Conservation (phyloP, 2,329 filamentous ascomycete species). For the Colletotrichum euphorbiae region DNA sequence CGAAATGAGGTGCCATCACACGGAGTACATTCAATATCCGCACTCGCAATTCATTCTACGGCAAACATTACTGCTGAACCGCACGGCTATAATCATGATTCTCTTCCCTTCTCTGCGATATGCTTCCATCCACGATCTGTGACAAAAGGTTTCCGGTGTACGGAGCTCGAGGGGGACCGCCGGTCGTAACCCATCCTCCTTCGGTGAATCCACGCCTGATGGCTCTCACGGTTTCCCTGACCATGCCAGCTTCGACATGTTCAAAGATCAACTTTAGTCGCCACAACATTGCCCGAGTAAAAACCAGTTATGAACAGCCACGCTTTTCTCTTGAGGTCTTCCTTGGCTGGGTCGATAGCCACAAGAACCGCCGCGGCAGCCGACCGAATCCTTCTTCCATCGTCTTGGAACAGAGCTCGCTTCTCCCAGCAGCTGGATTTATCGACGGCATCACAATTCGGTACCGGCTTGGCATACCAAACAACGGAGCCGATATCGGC, state of each 20-base stretch:
- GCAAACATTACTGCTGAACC: no score
- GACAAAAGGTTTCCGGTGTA: no score
- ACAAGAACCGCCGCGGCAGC: constrained; percentile 65
- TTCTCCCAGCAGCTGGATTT: constrained; percentile 52
- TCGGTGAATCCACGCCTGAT: no score
- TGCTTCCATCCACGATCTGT: no score
- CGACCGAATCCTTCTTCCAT: constrained; percentile 61
- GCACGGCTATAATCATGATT: no score
- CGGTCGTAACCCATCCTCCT: no score
- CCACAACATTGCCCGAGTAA: constrained; percentile 59
- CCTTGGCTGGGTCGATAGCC: constrained; percentile 59
- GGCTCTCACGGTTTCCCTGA: no score
- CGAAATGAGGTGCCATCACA: no score
- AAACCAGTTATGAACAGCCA: constrained; percentile 71
- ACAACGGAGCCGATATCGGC: constrained; percentile 59
- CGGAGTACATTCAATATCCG: no score
- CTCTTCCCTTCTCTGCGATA: no score
- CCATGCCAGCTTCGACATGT: background rate
- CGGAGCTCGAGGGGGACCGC: no score
- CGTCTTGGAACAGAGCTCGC: constrained; percentile 67
- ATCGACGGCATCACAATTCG: constrained; percentile 32
- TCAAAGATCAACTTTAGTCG: constrained; percentile 62
- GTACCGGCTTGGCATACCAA: constrained; percentile 50
- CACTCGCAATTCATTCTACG: no score
- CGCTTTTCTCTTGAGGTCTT: constrained; percentile 58